These are phyloP conservation scores for Leccinum huronense DNA, from an alignment of 1,284 basidiomycete genomes.

Conservation along the genomic window DNA sequence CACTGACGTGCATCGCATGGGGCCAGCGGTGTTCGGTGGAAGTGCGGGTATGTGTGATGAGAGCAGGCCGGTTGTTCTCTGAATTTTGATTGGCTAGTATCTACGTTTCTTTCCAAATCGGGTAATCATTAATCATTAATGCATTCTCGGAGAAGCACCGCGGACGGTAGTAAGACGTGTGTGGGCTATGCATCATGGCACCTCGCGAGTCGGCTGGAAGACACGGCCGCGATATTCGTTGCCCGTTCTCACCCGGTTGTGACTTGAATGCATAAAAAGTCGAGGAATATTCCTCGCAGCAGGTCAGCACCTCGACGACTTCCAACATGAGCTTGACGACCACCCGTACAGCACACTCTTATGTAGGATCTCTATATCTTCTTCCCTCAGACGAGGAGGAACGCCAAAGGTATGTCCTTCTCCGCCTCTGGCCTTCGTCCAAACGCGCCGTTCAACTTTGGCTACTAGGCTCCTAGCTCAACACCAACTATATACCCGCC, in stretches of 20 bases:
- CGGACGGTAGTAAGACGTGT: not conserved
- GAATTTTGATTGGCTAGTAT: not conserved
- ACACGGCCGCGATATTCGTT: not conserved
- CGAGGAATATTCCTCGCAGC: not conserved
- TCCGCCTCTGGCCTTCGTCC: not conserved
- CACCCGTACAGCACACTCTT: constrained; percentile 16
- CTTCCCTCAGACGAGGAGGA: constrained; percentile 32
- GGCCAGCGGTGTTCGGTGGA: not conserved
- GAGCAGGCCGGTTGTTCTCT: not conserved
- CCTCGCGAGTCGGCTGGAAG: not conserved
- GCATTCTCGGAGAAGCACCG: too few species aligned
- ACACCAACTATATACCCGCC: constrained; percentile 21
- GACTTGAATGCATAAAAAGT: not conserved
- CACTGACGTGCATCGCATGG: not conserved
- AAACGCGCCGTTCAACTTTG: not conserved
- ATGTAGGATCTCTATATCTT: constrained; percentile 25
- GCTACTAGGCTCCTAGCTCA: constrained; percentile 21
- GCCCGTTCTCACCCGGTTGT: not conserved
- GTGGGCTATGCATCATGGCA: not conserved
- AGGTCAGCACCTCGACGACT: not conserved
- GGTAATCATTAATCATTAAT: not conserved
- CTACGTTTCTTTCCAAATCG: not conserved
- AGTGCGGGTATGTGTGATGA: not conserved
- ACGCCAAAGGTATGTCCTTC: constrained; percentile 18
- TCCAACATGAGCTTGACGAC: constrained; percentile 10